Conservation (phyloP, 2,329 filamentous ascomycete genomes). For the Colletotrichum abscissum region DNA sequence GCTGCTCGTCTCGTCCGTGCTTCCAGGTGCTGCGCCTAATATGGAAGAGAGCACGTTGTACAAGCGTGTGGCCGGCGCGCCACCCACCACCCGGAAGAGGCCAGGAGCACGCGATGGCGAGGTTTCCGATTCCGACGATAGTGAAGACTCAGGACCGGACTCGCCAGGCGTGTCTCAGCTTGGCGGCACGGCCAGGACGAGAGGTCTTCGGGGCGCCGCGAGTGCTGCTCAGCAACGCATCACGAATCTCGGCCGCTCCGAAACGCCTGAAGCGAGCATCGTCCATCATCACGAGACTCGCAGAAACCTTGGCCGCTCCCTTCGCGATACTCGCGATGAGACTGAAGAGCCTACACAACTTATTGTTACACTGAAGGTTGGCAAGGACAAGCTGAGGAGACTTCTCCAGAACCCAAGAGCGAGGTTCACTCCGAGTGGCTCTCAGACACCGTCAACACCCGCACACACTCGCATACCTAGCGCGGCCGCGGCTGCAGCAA, state of each 20-base stretch:
- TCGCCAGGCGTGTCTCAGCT: conserved; percentile 84
- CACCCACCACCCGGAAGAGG: conserved; percentile 68
- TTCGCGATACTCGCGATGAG: conserved; percentile 79
- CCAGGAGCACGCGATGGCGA: conserved; percentile 73
- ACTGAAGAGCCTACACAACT: conserved; percentile 79
- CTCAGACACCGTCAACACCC: conserved; percentile 46
- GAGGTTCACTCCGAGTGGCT: conserved; percentile 39
- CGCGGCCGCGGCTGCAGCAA: conserved; percentile 38
- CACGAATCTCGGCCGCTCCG: conserved; percentile 83
- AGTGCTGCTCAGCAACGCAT: conserved; percentile 89
- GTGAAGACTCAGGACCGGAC: conserved; percentile 86
- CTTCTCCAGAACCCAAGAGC: conserved; percentile 64
- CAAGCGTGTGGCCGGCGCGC: conserved; percentile 75
- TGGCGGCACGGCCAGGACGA: conserved; percentile 83
- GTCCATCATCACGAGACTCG: conserved; percentile 76
- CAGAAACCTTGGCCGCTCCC: conserved; percentile 65
- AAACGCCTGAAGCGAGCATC: conserved; percentile 83
- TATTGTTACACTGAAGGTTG: conserved; percentile 80
- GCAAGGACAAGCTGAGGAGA: conserved; percentile 77
- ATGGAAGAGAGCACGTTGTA: conserved; percentile 89
- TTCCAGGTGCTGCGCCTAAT: conserved; percentile 84
- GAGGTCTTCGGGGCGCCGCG: conserved; percentile 90
- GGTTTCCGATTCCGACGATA: conserved; percentile 88
- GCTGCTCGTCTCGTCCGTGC: conserved; percentile 88
- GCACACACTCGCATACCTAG: conserved; percentile 46